Base-by-base conservation (phyloP, 2,329 filamentous ascomycete species). In the Penicillium sp. region DNA sequence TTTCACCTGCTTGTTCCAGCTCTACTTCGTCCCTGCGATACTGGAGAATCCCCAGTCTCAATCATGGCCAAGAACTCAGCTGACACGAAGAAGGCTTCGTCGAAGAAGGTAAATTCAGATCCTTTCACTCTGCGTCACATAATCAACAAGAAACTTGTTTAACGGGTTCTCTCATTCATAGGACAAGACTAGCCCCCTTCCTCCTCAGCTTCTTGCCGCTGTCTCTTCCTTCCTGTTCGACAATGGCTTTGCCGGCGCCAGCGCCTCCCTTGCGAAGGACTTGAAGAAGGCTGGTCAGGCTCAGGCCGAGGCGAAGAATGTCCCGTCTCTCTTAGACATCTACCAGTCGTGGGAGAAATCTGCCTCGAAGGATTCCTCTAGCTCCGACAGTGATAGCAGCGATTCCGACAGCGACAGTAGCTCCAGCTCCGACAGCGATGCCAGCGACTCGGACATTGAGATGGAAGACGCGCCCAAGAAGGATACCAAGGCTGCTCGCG, bases 201-300 rank as follows among this genome's bases (percentile, higher is more conserved):
- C 86, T 4, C 71, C 80, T 26, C 80, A 87, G 69, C 75, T 91
- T 33, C 76, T 91, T 66, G 81, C 85, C 55, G 76, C 89, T 15
- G 80, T 91, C 63, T 83, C 84, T 57, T 72, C 74, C 21, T 91
- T 90, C 70, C 78, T 91, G 45, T 79, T 79, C 39, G 80, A 86
- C 42, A 80, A 87, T 68, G 81, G 83, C n/a, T 87, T 89, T 63
- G 70, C 78, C 44, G 77, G 78, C 53, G 82, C 87, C 42, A 81
- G 81, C 64, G 75, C 79, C 53, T 81, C 83, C 5, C 86, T 90
- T 65, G 76, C 78, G 62, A 83, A 85, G 66, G 84, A 90, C 66
- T 77, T 79, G 73, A 54, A 65, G 44, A 68, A 64, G 42, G 69
- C 68, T 45, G 54, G 51, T 34, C 54, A 64, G 38, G 47, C 52